phyloP scores from a whole-genome alignment of 495 filamentous ascomycete genomes.

The Jackrogersella multiformis region DNA sequence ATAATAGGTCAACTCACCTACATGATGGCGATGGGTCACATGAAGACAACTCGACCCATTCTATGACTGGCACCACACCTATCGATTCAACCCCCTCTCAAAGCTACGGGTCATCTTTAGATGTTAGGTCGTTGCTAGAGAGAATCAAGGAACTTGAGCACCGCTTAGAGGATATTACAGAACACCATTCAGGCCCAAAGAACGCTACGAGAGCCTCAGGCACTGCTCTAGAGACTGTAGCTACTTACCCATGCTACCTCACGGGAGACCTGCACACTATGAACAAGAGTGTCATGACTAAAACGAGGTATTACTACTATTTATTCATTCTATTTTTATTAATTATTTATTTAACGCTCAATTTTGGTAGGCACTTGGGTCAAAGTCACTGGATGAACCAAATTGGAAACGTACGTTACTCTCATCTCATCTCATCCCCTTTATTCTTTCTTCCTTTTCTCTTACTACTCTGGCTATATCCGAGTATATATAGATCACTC shows the following conservation, averaged over 20 bases:
- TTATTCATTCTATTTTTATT: too few species aligned
- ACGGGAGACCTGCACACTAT: conserved; percentile 31
- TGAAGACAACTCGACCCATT: conserved; percentile 23
- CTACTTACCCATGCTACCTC: conserved; percentile 34
- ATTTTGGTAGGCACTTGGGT: conserved; percentile 60
- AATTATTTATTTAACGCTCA: too few species aligned
- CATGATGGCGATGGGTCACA: conserved; percentile 23
- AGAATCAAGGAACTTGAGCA: conserved; percentile 42
- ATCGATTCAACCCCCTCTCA: conserved; percentile 29
- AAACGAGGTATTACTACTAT: too few species aligned
- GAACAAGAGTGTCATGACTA: conserved; percentile 47
- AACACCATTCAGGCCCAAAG: not conserved
- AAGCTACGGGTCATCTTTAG: conserved; percentile 12
- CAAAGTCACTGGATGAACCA: conserved; percentile 66
- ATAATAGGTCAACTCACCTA: conserved; percentile 1
- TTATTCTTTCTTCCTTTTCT: not conserved
- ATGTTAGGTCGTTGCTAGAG: conserved; percentile 33
- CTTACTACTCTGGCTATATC: conserved; percentile 33
- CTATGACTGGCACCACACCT: conserved; percentile 27
- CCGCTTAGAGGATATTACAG: conserved; percentile 37
- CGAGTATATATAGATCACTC: conserved; percentile 46
- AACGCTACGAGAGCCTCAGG: conserved; percentile 1
- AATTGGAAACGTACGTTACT: conserved; percentile 55
- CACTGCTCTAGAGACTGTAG: conserved; percentile 13
- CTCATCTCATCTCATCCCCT: not conserved